Conservation (phyloP, 345 rosid species). For the Brassica nigra region DNA sequence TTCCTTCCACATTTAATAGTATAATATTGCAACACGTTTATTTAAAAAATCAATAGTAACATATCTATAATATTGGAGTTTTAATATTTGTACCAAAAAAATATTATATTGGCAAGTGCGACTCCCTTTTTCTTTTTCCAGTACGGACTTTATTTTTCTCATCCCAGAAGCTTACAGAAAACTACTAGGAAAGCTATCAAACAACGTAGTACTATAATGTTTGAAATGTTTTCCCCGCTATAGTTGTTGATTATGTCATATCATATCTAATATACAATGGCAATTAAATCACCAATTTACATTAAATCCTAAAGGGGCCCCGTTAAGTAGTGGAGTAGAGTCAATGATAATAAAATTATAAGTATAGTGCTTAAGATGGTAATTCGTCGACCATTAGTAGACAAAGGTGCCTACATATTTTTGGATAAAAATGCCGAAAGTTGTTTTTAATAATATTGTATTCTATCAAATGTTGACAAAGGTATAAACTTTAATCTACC, state of each 20-base stretch:
- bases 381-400: constrained; percentile 27
- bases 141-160: constrained; percentile 9
- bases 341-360: constrained; percentile 28
- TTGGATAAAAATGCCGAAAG: constrained; percentile 30
- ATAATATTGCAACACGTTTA: constrained; percentile 16
- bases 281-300: constrained; percentile 18
- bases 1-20: not conserved
- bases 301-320: constrained; percentile 17
- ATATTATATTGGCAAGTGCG: constrained; percentile 8
- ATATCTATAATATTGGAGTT: not conserved
- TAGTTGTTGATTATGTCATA: constrained; percentile 34
- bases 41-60: not conserved
- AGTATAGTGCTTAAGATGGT: constrained; percentile 33
- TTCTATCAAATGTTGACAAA: not conserved
- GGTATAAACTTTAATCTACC: not conserved
- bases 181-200: not conserved
- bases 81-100: not conserved
- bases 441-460: not conserved
- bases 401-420: constrained; percentile 7
- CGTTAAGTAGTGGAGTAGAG: constrained; percentile 20
- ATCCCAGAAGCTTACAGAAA: not conserved
- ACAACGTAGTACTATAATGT: constrained; percentile 14
- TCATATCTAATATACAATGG: constrained; percentile 12
- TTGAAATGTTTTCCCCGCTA: not conserved
- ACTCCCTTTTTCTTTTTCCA: not conserved